A percentile compares a stretch with the other conserved stretches of the same genome.
These are phyloP conservation scores for Rhizophagus sp. DNA, from an alignment of 192 early-diverging fungal species.

Conservation along the genomic window DNA sequence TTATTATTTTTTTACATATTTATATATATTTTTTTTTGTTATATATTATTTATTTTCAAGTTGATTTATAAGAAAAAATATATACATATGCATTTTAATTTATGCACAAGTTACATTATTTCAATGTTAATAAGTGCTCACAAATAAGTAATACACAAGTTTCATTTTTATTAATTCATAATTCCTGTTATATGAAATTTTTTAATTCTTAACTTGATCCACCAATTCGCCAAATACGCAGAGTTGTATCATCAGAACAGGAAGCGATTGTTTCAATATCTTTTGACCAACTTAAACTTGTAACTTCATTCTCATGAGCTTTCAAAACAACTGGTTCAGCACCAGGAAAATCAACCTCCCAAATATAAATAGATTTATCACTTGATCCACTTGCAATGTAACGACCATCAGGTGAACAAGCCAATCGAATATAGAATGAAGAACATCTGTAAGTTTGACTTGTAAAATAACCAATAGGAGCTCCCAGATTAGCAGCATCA, in stretches of 20 bases:
- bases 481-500: constrained; percentile 48
- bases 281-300: constrained; percentile 69
- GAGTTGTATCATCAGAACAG: constrained; percentile 70
- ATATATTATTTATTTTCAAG: background rate
- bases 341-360: constrained; percentile 55
- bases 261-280: constrained; percentile 59
- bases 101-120: background rate
- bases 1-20: background rate
- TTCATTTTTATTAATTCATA: background rate
- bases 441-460: constrained; percentile 49
- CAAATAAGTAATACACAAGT: background rate
- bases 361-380: constrained; percentile 61
- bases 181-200: background rate
- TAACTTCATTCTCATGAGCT: constrained; percentile 65
- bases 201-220: background rate
- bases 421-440: constrained; percentile 66
- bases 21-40: background rate
- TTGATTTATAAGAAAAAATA: background rate
- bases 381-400: constrained; percentile 71
- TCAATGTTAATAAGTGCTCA: background rate
- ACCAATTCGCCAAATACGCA: constrained; percentile 68
- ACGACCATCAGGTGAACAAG: constrained; percentile 67
- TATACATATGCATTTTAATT: background rate
- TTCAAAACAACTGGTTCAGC: constrained; percentile 51
- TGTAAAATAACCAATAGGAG: constrained; percentile 51